A percentile compares a stretch with the other conserved stretches of the same genome.
phyloP scores from a whole-genome alignment of 106 monocot species.

The Platanthera guangdongensis region DNA sequence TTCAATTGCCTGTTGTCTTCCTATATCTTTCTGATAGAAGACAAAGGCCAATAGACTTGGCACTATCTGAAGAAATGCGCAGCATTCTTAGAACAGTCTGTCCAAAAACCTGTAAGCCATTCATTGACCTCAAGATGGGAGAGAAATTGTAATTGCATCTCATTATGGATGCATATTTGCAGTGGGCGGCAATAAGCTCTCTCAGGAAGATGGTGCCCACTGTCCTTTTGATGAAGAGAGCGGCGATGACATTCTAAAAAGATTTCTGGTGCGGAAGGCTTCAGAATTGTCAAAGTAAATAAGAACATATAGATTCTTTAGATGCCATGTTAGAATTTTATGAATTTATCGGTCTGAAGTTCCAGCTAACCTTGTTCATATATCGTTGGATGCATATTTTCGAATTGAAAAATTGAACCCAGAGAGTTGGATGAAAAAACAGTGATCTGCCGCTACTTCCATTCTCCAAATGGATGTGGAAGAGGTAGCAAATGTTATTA shows the following conservation, averaged over 20 bases:
- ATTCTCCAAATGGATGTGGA: constrained; percentile 18
- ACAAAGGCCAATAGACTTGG: constrained; percentile 27
- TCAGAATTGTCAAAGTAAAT: not conserved
- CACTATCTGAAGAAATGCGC: constrained; percentile 31
- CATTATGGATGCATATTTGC: not conserved
- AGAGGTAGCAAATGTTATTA: constrained; percentile 20
- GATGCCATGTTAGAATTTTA: not conserved
- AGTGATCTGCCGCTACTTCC: constrained; percentile 18
- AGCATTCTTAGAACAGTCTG: constrained; percentile 18
- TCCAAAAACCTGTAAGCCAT: constrained; percentile 7
- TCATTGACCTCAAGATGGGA: not conserved
- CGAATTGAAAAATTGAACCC: not conserved
- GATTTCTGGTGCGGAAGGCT: constrained; percentile 2
- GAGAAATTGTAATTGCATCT: not conserved
- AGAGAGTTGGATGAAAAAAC: constrained; percentile 1
- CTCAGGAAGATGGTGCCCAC: not conserved
- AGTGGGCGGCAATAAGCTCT: not conserved
- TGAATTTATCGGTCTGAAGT: not conserved
- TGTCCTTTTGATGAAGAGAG: not conserved
- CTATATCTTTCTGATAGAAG: constrained; percentile 13
- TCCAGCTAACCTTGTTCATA: not conserved
- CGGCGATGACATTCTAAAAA: not conserved
- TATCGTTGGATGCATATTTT: not conserved
- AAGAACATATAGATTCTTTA: not conserved
- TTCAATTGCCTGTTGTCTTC: not conserved